Base-by-base conservation (phyloP, 345 rosid species). In the Stellera chamaejasme region DNA sequence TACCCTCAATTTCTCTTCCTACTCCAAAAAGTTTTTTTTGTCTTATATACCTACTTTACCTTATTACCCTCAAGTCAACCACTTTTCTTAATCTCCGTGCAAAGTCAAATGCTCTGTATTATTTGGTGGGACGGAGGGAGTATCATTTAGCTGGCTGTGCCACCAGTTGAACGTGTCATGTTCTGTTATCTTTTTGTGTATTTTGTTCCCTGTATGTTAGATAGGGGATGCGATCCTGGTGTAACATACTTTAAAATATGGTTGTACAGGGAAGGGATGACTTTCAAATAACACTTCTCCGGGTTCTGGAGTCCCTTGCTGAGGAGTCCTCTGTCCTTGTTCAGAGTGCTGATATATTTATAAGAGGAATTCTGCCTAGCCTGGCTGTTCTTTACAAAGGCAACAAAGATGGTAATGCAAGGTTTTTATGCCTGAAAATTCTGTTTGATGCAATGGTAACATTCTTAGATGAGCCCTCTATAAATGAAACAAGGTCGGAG, bases 371-470 rank as follows among this genome's bases (percentile, higher is more conserved):
- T 63, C 97, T 93, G 56, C 99, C 97, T 5, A 81, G 96, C 72
- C 70, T 93, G 41, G 75, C 87, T 47, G 62, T 59, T 65, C 77
- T 93, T 5, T 93, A 93, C 75, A 89, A 75, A 71, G 97, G 96
- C 54, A 93, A 82, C 74, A 93, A 77, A 74, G 97, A 89, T 56
- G 99, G 89, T 11, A 87, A 84, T 67, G 96, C 97, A 68, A 80
- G 96, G 65, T 93, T 83, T 75, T 66, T 89, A 65, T 93, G 95
- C 77, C 81, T 93, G 52, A 87, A 93, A 67, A 84, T 87, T 71
- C 72, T 91, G 73, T 89, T 87, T 32, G 97, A 93, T 64, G 96
- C 74, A 54, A 73, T 87, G 87, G 74, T 85, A 41, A 75, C 72
- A 56, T 79, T 93, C 64, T 68, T 93, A 72, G 70, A 85, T 16